Conservation (phyloP, 495 filamentous ascomycete genomes). For the Neurospora sp. region DNA sequence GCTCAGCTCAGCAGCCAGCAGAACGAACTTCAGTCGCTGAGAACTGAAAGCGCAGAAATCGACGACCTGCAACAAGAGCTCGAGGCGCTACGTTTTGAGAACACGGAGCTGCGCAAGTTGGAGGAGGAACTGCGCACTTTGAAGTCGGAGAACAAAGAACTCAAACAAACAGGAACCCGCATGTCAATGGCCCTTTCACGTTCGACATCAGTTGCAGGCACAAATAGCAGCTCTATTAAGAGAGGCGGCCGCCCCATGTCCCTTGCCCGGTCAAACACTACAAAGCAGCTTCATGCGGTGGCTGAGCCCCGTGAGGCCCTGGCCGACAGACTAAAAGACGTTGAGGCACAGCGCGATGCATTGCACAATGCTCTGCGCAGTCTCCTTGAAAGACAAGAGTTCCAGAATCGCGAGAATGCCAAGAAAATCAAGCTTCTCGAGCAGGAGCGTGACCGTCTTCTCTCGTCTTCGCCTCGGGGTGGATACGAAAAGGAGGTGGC, state of each 20-base stretch:
- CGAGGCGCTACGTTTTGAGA: constrained; percentile 54
- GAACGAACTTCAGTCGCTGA: constrained; percentile 25
- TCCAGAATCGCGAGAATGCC: constrained; percentile 68
- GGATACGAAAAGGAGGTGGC: constrained; percentile 77
- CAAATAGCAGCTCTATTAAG: constrained; percentile 7
- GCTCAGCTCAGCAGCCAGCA: not conserved
- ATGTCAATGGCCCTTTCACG: constrained; percentile 28
- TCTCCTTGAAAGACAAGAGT: constrained; percentile 77
- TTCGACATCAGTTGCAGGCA: constrained; percentile 34
- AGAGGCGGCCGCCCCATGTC: constrained; percentile 22
- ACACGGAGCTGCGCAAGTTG: constrained; percentile 39
- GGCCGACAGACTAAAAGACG: constrained; percentile 78
- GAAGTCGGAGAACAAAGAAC: constrained; percentile 48
- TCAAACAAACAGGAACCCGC: constrained; percentile 15
- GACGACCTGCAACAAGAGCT: constrained; percentile 67
- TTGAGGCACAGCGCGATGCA: constrained; percentile 88
- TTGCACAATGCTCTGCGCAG: constrained; percentile 76
- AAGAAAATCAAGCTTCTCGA: constrained; percentile 69
- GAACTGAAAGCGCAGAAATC: constrained; percentile 49
- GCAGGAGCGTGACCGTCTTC: constrained; percentile 64
- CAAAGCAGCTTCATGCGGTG: constrained; percentile 34
- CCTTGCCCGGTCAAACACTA: constrained; percentile 50
- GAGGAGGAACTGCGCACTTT: constrained; percentile 64
- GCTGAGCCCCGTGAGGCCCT: constrained; percentile 59
- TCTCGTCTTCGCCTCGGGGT: constrained; percentile 56